phyloP scores from a whole-genome alignment of 2,329 filamentous ascomycete species.

The Sordariomycetes sp. region DNA sequence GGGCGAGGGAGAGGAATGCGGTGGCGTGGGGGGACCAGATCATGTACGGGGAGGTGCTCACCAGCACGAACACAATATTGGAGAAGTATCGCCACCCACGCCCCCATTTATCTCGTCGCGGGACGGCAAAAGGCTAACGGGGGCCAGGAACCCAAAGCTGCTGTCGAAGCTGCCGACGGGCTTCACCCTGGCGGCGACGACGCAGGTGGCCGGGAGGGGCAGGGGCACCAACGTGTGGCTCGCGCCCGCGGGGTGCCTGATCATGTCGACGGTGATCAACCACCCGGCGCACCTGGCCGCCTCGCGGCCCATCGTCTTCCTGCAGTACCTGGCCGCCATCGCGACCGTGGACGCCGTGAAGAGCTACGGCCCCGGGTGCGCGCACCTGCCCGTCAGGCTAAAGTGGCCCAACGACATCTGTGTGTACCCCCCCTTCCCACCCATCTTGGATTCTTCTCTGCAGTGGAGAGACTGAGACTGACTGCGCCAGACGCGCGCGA shows the following conservation, averaged over 20 bases:
- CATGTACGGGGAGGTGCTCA: conserved; percentile 85
- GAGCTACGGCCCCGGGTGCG: conserved; percentile 67
- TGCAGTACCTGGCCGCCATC: conserved; percentile 86
- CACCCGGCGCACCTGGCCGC: conserved; percentile 65
- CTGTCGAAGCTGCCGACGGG: conserved; percentile 69
- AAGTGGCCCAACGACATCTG: conserved; percentile 99
- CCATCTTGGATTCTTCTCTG: not conserved
- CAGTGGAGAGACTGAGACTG: not conserved
- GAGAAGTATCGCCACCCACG: conserved; percentile 56
- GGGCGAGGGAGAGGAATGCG: conserved; percentile 40
- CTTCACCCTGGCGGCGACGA: conserved; percentile 81
- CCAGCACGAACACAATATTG: conserved; percentile 85
- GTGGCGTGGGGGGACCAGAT: conserved; percentile 65
- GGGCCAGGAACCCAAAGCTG: conserved; percentile 74
- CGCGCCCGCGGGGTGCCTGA: conserved; percentile 72
- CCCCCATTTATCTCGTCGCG: not conserved
- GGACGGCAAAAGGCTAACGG: conserved; percentile 22
- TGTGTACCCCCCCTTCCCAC: conserved; percentile 22
- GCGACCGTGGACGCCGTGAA: conserved; percentile 79
- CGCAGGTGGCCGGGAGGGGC: conserved; percentile 78
- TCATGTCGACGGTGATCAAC: conserved; percentile 81
- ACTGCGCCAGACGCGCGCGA: conserved; percentile 50
- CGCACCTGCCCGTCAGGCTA: conserved; percentile 66
- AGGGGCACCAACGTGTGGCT: conserved; percentile 93
- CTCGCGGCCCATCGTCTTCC: conserved; percentile 74